Base-by-base conservation (phyloP, 148 eudicot species). In the Diospyros lotus region DNA sequence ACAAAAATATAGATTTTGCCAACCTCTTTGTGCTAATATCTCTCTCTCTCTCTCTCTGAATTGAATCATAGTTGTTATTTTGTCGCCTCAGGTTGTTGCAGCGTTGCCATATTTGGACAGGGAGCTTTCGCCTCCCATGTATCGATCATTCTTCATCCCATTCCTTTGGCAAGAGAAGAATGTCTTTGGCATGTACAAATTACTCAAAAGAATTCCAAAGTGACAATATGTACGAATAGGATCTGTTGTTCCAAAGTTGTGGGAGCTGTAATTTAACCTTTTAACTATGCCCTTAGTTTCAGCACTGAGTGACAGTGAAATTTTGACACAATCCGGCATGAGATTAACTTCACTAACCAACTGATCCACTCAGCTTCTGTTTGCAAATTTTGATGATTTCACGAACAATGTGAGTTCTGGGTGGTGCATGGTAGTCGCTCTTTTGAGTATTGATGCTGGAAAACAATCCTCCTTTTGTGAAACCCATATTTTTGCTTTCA, bases 111-210 rank as follows among this genome's bases (percentile, higher is more conserved):
- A 83, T 80, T 84, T 93, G 85, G 98, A 93, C 69, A 84, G 98
- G 80, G 90, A 90, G 81, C 85, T 92, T 62, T 89, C 99, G 8
- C 94, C 91, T 66, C 82, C 94, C 3, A 28, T 86, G 48, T 75
- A 92, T 75, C 84, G 96, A 43, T 95, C 99, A 68, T 95, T 95
- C 89, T 95, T 93, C 77, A 86, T 95, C 51, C 99, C 98, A 2
- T 74, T 77, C 80, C 85, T 78, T 43, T 94, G 98, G 98, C 93
- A 90, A 83, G 81, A 79, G 80, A 89, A 81, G 77, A 95, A 95
- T 78, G 88, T 91, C 18, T 95, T 95, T 17, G 98, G 98, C 77
- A 55, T 88, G 77, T 93, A 93, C 82, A 96, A 89, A 75, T 83
- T 96, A 58, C 93, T 93, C 2, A 84, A 87, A 77, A 86, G 91